A percentile compares a stretch with the other conserved stretches of the same genome.
These are phyloP conservation scores for Aureoboletus auriporus DNA, from an alignment of 768 basidiomycete genomes.

Conservation along the genomic window DNA sequence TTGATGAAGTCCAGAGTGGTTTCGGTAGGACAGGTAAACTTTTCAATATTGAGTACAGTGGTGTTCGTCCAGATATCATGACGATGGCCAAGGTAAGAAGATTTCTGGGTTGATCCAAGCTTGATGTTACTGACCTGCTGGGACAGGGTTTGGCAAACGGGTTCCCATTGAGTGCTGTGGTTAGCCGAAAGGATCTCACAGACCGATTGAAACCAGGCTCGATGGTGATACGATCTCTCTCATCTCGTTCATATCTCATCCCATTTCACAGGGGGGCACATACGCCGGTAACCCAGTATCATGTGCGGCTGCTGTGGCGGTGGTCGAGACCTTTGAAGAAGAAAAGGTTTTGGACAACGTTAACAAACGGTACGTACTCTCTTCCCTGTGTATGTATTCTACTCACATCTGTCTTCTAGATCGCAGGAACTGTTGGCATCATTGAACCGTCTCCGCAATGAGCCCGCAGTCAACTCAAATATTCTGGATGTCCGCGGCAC, in stretches of 20 bases:
- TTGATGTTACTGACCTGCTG: constrained; percentile 5
- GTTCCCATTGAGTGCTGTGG: constrained; percentile 87
- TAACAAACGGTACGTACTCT: constrained; percentile 49
- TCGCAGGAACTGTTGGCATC: constrained; percentile 67
- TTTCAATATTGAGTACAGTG: constrained; percentile 81
- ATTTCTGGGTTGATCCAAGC: neutral
- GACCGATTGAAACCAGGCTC: constrained; percentile 76
- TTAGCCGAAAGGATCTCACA: constrained; percentile 76
- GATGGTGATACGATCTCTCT: constrained; percentile 46
- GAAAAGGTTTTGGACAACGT: constrained; percentile 86
- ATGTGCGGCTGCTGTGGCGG: constrained; percentile 88
- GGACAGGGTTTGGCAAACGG: constrained; percentile 80
- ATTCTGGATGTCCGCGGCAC: constrained; percentile 86
- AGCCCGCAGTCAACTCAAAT: constrained; percentile 46
- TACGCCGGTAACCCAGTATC: constrained; percentile 91
- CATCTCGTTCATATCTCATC: constrained; percentile 5
- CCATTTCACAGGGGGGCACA: constrained; percentile 62
- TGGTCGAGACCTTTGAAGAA: constrained; percentile 69
- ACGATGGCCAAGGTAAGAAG: constrained; percentile 75
- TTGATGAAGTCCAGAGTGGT: constrained; percentile 88
- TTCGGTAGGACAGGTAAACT: constrained; percentile 84
- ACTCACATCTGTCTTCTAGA: constrained; percentile 31
- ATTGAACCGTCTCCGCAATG: constrained; percentile 54
- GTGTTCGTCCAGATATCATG: constrained; percentile 84
- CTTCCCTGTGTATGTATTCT: neutral